phyloP scores from a whole-genome alignment of 768 basidiomycete species.

The Postia placenta region DNA sequence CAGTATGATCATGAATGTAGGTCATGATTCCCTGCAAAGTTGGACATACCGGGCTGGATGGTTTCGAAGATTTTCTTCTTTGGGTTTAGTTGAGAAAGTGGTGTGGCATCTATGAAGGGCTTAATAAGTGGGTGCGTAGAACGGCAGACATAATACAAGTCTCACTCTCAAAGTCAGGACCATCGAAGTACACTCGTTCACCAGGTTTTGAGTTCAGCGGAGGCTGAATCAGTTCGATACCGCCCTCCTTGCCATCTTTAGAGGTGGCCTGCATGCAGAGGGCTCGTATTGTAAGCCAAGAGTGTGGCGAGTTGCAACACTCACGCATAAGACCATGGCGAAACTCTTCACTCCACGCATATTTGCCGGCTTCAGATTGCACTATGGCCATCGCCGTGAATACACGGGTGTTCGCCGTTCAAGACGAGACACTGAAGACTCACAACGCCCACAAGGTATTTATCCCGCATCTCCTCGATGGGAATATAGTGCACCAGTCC shows the following conservation, averaged over 20 bases:
- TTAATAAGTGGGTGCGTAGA: too few relatives aligned
- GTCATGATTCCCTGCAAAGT: too few relatives aligned
- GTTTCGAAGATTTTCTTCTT: slow-evolving; percentile 99
- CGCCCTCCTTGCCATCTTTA: slow-evolving; percentile 84
- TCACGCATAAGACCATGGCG: slow-evolving; percentile 93
- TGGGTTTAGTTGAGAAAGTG: slow-evolving; percentile 85
- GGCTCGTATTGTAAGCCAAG: not conserved
- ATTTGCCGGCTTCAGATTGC: slow-evolving; percentile 90
- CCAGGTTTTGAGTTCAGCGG: slow-evolving; percentile 84
- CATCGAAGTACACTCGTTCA: slow-evolving; percentile 94
- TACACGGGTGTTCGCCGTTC: not conserved
- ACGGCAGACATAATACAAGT: not conserved
- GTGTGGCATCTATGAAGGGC: slow-evolving; percentile 57
- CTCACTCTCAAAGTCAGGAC: slow-evolving; percentile 77
- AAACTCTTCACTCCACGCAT: slow-evolving; percentile 99
- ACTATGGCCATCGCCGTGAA: slow-evolving; percentile 35
- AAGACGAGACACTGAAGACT: slow-evolving; percentile 15
- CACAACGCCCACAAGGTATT: slow-evolving; percentile 79
- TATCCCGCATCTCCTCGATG: slow-evolving; percentile 87
- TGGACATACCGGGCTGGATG: slow-evolving; percentile 80
- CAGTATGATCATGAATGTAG: too few relatives aligned
- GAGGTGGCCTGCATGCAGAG: slow-evolving; percentile 64
- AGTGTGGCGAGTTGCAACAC: slow-evolving; percentile 18
- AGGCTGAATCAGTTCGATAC: slow-evolving; percentile 88
- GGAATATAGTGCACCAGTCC: slow-evolving; percentile 96